These are phyloP conservation scores for Glaciozyma antarctica DNA, from an alignment of 768 basidiomycete genomes.

Conservation along the genomic window DNA sequence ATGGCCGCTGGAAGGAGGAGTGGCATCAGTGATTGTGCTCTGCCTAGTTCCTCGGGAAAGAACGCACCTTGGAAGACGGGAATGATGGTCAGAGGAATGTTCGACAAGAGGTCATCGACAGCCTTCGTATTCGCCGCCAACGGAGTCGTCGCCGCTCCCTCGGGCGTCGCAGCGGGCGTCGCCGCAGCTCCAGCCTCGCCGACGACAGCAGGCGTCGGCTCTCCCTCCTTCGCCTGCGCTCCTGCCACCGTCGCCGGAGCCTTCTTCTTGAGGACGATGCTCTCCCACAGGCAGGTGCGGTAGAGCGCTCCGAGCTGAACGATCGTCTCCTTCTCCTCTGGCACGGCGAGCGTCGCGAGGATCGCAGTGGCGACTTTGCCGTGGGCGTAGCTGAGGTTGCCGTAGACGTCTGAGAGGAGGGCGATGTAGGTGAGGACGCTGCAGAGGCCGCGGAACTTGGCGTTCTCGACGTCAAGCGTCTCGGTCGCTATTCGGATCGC, in stretches of 20 bases:
- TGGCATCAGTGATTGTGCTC: background rate
- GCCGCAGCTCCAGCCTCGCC: background rate
- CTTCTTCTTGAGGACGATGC: constrained; percentile 46
- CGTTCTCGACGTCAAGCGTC: constrained; percentile 48
- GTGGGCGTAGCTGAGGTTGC: constrained; percentile 70
- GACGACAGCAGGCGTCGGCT: background rate
- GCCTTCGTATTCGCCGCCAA: constrained; percentile 54
- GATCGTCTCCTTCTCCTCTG: constrained; percentile 56
- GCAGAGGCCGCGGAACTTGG: constrained; percentile 61
- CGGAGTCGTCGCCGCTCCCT: constrained; percentile 18
- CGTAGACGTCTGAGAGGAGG: constrained; percentile 76
- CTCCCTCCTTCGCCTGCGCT: background rate
- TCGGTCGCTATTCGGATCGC: constrained; percentile 42
- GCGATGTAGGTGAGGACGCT: constrained; percentile 69
- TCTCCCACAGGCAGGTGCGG: constrained; percentile 76
- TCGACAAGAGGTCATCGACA: constrained; percentile 67
- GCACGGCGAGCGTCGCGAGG: constrained; percentile 62
- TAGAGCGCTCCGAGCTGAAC: constrained; percentile 68
- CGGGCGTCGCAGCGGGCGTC: background rate
- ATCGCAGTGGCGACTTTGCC: constrained; percentile 64
- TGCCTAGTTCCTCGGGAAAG: constrained; percentile 38
- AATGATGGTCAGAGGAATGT: constrained; percentile 61
- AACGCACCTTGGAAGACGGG: constrained; percentile 69
- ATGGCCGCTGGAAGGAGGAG: constrained; percentile 52
- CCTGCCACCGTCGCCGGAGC: background rate